Base-by-base conservation (phyloP, 306 rosid genomes). In the Pyrus pyrifolia region DNA sequence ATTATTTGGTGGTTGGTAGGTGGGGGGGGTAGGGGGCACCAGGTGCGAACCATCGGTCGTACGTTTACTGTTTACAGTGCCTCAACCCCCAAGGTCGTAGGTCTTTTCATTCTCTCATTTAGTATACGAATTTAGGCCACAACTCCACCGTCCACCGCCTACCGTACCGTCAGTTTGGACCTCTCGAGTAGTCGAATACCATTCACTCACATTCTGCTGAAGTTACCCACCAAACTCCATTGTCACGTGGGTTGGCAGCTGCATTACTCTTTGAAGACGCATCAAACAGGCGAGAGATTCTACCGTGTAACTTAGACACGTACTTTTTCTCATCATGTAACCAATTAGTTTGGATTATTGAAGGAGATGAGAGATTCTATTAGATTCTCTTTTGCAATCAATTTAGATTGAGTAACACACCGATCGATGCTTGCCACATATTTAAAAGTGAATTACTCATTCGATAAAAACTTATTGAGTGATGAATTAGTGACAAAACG, bases 1-100 rank as follows among this genome's bases (percentile, higher is more conserved):
- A 51, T 2, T 51, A 49, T 2, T 42, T 22, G 73, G 87, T 25
- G 67, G 84, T 70, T 73, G 80, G 75, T 38, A 9, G 3, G 69
- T 1, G 38, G 1, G 38, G 8, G 46, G 38, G 38, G 5, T 33
- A 7, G 38, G 42, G 70, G 44, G 44, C 46, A 18, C 25, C 70
- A 35, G 69, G 69, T 65, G 69, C 70, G 49, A 66, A 66, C 49
- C 70, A 66, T 66, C 45, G 25, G 70, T 66, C 70, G 70, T 21
- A 8, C 8, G 55, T 51, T 64, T 0, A 62, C 29, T 49, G 38
- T 13, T 62, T 5, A 2, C 45, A 66, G n/a, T 66, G 70, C 70
- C 23, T 35, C 70, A 66, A 66, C 70, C 70, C 70, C 70, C 18
- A 66, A 5, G 25, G 27, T 17, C 0, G 42, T 38, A 63, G 31